Percentiles rank a stretch among this genome's conserved stretches.
phyloP scores from a whole-genome alignment of 495 filamentous ascomycete genomes.

The Neurospora sp. region DNA sequence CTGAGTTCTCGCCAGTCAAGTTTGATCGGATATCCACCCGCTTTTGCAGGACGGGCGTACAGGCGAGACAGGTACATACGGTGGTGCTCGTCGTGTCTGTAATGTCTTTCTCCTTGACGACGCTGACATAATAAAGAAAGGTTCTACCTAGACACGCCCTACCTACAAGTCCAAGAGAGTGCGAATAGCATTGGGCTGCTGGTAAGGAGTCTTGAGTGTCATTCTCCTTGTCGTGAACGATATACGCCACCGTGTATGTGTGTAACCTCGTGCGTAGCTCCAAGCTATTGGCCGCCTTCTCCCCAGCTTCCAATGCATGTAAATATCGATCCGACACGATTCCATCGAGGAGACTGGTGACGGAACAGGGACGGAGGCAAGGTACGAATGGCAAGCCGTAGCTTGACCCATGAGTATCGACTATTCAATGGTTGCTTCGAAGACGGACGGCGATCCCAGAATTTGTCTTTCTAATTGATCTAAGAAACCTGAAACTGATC shows the following conservation, averaged over 20 bases:
- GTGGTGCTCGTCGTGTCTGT: neutral
- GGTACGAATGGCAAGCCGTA: neutral
- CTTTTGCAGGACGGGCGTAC: neutral
- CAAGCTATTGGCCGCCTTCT: neutral
- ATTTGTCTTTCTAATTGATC: neutral
- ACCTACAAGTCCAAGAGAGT: neutral
- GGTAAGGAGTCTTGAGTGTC: neutral
- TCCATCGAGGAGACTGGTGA: neutral
- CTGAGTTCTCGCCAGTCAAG: neutral
- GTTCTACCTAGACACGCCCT: neutral
- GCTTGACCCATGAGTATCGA: neutral
- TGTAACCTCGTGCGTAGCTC: neutral
- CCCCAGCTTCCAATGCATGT: neutral
- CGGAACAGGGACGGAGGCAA: neutral
- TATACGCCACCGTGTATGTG: neutral
- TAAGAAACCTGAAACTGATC: neutral
- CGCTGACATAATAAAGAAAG: neutral
- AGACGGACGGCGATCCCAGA: neutral
- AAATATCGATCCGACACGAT: neutral
- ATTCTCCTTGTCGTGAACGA: neutral
- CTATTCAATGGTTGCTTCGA: neutral
- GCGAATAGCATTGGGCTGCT: neutral
- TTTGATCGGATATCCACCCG: neutral
- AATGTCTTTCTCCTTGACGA: neutral
- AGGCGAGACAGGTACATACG: neutral